These are phyloP conservation scores for Lichtheimia corymbifera DNA, from an alignment of 371 early-diverging fungal species.

Conservation along the genomic window DNA sequence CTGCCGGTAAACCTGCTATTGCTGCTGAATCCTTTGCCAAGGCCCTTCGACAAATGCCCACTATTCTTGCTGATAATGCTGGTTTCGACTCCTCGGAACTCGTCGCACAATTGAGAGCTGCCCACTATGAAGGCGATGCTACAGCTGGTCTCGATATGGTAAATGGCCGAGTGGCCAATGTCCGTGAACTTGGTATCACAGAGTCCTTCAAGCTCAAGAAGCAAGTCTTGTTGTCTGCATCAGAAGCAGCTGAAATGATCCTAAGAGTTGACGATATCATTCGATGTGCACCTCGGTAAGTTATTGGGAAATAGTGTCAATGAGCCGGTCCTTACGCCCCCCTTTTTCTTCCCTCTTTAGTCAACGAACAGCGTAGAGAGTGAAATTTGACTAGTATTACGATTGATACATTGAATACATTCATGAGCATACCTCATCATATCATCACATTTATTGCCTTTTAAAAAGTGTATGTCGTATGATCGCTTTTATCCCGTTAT, in stretches of 20 bases:
- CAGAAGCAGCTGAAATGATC: constrained; percentile 99
- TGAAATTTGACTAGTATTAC: no score
- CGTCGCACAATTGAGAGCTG: constrained; percentile 89
- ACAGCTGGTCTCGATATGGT: constrained; percentile 93
- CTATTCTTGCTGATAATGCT: constrained; percentile 98
- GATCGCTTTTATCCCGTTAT: no score
- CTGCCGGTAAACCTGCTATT: constrained; percentile 95
- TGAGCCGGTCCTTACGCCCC: no score
- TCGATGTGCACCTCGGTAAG: constrained; percentile 86
- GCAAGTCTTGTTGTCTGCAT: constrained; percentile 95
- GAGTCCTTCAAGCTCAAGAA: constrained; percentile 99
- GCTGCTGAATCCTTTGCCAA: constrained; percentile 96
- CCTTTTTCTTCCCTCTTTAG: no score
- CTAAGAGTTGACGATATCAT: constrained; percentile 99
- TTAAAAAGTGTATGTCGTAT: no score
- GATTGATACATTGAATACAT: no score
- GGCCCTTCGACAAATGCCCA: constrained; percentile 97
- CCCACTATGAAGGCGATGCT: constrained; percentile 85
- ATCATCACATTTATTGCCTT: no score
- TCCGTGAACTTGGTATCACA: constrained; percentile 90
- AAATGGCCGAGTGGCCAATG: constrained; percentile 81
- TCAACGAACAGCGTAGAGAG: no score
- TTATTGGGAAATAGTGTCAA: not conserved
- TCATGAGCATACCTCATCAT: no score
- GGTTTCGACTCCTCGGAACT: constrained; percentile 97